Base-by-base conservation (phyloP, 2,329 filamentous ascomycete genomes). In the Microsporum canis region DNA sequence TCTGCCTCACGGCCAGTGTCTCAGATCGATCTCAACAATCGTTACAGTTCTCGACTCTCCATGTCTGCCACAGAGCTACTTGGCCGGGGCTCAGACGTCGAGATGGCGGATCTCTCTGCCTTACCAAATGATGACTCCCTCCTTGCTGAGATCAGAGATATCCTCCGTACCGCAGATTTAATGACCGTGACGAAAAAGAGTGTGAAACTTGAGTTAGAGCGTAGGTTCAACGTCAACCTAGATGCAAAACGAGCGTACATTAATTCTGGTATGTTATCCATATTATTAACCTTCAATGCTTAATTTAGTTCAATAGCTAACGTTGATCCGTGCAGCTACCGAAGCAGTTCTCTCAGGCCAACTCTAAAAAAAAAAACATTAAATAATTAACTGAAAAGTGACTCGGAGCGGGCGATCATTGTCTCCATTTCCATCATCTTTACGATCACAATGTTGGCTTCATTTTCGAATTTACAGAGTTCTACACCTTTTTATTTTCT, bases 101-200 rank as follows among this genome's bases (percentile, higher is more conserved):
- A 91, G 72, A 85, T 91, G 84, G 74, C 83, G 5, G 88, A 88
- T 68, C 80, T 95, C 67, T 80, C 83, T 5, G 84, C 87, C 61
- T 76, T 96, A 70, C 94, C 94, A 0, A 88, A 82, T 64, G 94
- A 99, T 68, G 94, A 99, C 70, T 88, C 89, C 8, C 80, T 99
- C 57, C 78, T 99, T 64, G 87, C 90, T 0, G 94, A 99, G 80
- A 99, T 99, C 68, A 84, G 94, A 58, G 91, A 96, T 70, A 96
- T 99, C 65, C 79, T 99, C 64, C 84, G 86, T 67, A 95, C 88
- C 10, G 91, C 91, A 1, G 94, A 99, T 76, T 78, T 99, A 71
- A 99, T 99, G 94, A 91, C 84, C 3, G 89, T 99, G 49, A 99
- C 94, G 66, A 99, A 99, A 85, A 99, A 99, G 84, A 90, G 88